A percentile compares a stretch with the other conserved stretches of the same genome.
These are phyloP conservation scores for Hanseniaspora jakobsenii DNA, from an alignment of 805 yeast genomes.

Conservation along the genomic window DNA sequence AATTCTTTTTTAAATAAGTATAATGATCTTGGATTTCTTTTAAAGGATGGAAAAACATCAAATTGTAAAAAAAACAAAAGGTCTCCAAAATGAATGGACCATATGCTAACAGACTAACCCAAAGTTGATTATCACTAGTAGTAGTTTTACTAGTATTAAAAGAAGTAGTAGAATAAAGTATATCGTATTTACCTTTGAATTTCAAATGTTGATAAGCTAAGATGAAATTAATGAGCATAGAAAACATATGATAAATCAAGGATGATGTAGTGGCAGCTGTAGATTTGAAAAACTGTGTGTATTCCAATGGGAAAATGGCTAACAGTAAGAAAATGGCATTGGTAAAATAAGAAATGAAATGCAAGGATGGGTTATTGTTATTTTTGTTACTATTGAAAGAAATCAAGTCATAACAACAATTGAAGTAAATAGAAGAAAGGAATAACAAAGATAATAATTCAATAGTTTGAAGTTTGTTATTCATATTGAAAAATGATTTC, in stretches of 20 bases:
- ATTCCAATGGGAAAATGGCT: constrained; percentile 24
- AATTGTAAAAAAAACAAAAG: constrained; percentile 31
- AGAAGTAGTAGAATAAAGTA: no score
- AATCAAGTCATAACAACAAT: neutral
- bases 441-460: neutral
- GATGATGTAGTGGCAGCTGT: constrained; percentile 24
- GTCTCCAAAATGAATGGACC: constrained; percentile 27
- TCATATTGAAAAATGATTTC: neutral
- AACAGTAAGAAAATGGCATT: neutral
- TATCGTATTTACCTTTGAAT: constrained; percentile 19
- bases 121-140: no score
- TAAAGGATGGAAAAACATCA: constrained; percentile 30
- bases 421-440: neutral
- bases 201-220: constrained; percentile 22
- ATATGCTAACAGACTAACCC: no score
- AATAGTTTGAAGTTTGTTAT: neutral
- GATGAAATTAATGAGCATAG: constrained; percentile 18
- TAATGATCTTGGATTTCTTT: constrained; percentile 29
- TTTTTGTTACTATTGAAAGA: neutral
- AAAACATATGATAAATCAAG: constrained; percentile 23
- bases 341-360: neutral
- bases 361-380: no score
- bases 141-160: no score
- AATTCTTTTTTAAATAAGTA: constrained; percentile 18
- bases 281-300: constrained; percentile 24